Base-by-base conservation (phyloP, 441 rosid genomes). In the California macrophylla region DNA sequence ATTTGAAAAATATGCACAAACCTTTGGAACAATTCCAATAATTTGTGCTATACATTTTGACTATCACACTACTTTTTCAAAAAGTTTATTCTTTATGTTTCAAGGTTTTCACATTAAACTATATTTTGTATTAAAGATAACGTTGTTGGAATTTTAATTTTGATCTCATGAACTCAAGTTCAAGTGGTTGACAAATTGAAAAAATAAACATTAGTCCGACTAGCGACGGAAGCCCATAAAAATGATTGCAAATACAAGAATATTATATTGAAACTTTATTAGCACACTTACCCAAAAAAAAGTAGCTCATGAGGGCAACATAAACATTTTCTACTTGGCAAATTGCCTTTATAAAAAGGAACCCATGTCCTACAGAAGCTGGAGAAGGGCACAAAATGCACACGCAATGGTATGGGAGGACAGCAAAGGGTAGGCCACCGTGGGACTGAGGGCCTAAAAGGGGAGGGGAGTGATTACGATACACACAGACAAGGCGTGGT, bases 401-500 rank as follows among this genome's bases (percentile, higher is more conserved):
- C 30, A 25, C 34, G 21, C 5, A 38, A 56, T 5, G 3, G 28
- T 23, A 56, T 56, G 66, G 30, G 50, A 54, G 26, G 60, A 26
- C 24, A 23, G 67, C 25, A 15, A n/a, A n/a, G 70, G 18, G 70
- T n/a, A 40, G 63, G 66, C 64, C 16, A 50, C 58, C 58, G 9
- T 18, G 58, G 58, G 58, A 23, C 3, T 6, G 8, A 18, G 58
- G 58, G 58, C 58, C 58, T 50, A 50, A 50, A 50, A 50, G 23
- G 9, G 63, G 40, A 45, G 34, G 9, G 16, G 30, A 13, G 56
- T 18, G 15, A 50, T 50, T 50, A 18, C 58, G 42, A 30, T 50
- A 56, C 38, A 29, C 60, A 60, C 29, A 38, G 47, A 77, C 67
- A 61, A 69, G 6, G 73, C 21, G 64, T 74, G 78, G 68, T 58